These are phyloP conservation scores for Ogataea parapolymorpha DNA, from an alignment of 805 yeast genomes.

Conservation along the genomic window DNA sequence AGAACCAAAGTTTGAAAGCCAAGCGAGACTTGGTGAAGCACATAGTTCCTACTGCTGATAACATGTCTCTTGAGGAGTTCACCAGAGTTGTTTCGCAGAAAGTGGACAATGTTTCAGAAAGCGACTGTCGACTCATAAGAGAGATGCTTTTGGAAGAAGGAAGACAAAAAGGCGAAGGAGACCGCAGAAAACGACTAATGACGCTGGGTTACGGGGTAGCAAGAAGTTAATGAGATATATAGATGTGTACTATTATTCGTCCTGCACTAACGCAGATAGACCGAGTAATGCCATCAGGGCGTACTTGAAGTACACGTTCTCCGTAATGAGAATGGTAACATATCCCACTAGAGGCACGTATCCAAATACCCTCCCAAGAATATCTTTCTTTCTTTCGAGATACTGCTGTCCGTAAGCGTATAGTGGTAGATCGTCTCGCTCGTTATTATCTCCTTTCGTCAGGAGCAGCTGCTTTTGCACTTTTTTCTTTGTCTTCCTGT, in stretches of 20 bases:
- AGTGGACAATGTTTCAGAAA: conserved; percentile 12
- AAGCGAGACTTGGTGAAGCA: conserved; percentile 59
- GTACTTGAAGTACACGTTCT: conserved; percentile 77
- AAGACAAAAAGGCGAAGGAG: conserved; percentile 6
- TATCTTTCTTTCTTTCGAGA: conserved; percentile 70
- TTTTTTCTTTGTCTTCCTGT: conserved; percentile 13
- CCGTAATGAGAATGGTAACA: conserved; percentile 86
- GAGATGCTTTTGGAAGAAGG: conserved; percentile 20
- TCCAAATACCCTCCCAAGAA: conserved; percentile 89
- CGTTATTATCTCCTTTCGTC: conserved; percentile 96
- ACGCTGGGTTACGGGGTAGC: conserved; percentile 28
- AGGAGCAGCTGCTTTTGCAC: conserved; percentile 39
- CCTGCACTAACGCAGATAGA: conserved; percentile 59
- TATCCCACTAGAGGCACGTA: conserved; percentile 90
- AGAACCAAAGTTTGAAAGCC: conserved; percentile 50
- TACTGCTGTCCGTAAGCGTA: conserved; percentile 76
- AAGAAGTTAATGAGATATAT: conserved; percentile 2
- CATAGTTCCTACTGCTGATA: conserved; percentile 35
- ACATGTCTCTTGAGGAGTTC: conserved; percentile 15
- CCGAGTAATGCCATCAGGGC: conserved; percentile 74
- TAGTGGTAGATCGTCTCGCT: conserved; percentile 82
- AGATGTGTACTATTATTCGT: conserved; percentile 37
- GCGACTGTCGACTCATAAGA: conserved; percentile 18
- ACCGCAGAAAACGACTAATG: conserved; percentile 20
- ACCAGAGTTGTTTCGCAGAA: conserved; percentile 9